Percentiles rank a stretch among this genome's conserved stretches.
Conservation (phyloP, 2,329 filamentous ascomycete species). For the Fusarium dimerum region DNA sequence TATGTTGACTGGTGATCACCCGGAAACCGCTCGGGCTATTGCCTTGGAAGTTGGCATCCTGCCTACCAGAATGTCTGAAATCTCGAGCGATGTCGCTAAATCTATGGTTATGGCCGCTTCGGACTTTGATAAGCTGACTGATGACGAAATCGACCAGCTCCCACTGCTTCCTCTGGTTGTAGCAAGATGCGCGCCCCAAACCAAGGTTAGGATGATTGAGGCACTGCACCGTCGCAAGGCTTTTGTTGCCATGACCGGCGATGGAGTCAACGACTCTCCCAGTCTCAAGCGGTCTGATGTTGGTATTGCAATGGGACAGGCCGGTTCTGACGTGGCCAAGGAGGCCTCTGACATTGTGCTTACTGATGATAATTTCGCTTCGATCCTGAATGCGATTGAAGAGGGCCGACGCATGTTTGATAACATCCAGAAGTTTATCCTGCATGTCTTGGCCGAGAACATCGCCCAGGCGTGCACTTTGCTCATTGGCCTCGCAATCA, state of each 20-base stretch:
- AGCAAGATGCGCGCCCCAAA: conserved; percentile 68
- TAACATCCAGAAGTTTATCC: conserved; percentile 73
- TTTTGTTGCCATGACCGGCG: conserved; percentile 73
- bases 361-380: conserved; percentile 72
- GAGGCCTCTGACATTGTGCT: conserved; percentile 68
- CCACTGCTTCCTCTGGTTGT: conserved; percentile 67
- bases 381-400: conserved; percentile 70
- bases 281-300: conserved; percentile 69
- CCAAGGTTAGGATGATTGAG: conserved; percentile 76
- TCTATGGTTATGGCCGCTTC: conserved; percentile 66
- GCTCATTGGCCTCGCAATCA: conserved; percentile 70
- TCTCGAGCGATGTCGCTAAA: conserved; percentile 56
- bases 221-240: conserved; percentile 65
- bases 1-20: conserved; percentile 72
- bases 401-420: conserved; percentile 72
- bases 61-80: conserved; percentile 47
- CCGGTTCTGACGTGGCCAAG: conserved; percentile 71
- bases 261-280: conserved; percentile 71
- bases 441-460: conserved; percentile 68
- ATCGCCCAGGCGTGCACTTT: conserved; percentile 69
- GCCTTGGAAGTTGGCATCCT: conserved; percentile 65
- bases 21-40: conserved; percentile 64
- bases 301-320: conserved; percentile 69
- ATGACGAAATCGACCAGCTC: conserved; percentile 63
- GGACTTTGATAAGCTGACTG: conserved; percentile 67